Conservation (phyloP, 495 filamentous ascomycete genomes). For the Beverwykella pulmonaria region DNA sequence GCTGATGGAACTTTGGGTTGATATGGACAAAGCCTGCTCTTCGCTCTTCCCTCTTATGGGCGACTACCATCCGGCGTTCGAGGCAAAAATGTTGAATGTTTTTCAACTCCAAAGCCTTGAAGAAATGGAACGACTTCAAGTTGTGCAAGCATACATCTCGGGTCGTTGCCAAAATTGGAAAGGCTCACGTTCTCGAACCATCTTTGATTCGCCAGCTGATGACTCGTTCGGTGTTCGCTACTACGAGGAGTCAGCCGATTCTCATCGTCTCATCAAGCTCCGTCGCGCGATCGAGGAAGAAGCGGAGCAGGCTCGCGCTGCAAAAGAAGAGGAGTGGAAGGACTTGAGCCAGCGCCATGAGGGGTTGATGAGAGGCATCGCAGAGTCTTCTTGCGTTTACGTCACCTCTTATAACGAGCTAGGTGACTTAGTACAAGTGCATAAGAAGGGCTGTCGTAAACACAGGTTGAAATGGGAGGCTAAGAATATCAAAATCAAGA, state of each 20-base stretch:
- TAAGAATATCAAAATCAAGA: constrained; percentile 44
- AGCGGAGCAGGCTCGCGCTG: constrained; percentile 34
- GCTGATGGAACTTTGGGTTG: constrained; percentile 52
- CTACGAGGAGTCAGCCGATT: constrained; percentile 42
- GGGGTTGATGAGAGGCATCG: constrained; percentile 44
- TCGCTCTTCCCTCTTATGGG: constrained; percentile 43
- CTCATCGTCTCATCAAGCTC: constrained; percentile 30
- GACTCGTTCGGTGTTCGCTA: constrained; percentile 54
- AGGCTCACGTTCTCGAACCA: constrained; percentile 36
- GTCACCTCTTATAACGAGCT: too few relatives aligned
- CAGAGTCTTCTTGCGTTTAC: constrained; percentile 26
- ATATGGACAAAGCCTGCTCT: constrained; percentile 47
- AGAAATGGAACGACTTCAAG: constrained; percentile 53
- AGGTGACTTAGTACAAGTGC: constrained; percentile 42
- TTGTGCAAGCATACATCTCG: constrained; percentile 53
- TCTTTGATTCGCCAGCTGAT: constrained; percentile 50
- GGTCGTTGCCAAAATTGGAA: constrained; percentile 37
- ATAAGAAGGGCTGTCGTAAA: too few relatives aligned
- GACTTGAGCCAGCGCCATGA: constrained; percentile 47
- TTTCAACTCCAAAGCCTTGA: constrained; percentile 49
- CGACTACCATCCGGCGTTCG: constrained; percentile 48
- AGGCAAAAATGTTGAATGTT: constrained; percentile 52
- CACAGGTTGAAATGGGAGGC: too few relatives aligned
- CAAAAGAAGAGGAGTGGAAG: constrained; percentile 51
- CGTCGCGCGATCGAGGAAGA: constrained; percentile 45